Evolutionary conservation across 2,329 filamentous ascomycete species (phyloP).

Genomic region (Gliomastix tumulicola): DNA sequence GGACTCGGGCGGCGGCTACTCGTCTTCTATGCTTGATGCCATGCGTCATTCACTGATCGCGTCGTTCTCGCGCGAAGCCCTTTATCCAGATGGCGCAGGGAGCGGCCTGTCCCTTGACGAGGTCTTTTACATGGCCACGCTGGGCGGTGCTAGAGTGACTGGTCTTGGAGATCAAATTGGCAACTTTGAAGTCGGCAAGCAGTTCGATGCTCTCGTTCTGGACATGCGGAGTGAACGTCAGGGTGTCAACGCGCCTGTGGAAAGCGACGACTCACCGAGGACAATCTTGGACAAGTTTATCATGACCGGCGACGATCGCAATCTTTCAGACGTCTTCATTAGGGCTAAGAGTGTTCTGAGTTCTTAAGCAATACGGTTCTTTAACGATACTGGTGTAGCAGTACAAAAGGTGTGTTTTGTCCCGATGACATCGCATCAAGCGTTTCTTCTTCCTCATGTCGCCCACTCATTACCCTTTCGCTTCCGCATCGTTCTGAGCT

Average conservation of each 20-base stretch:
- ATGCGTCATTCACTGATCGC: slow-evolving; percentile 53
- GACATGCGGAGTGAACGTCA: slow-evolving; percentile 21
- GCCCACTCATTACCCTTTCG: too few species aligned
- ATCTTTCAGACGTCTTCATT: slow-evolving; percentile 49
- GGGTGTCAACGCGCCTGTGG: slow-evolving; percentile 44
- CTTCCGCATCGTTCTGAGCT: too few species aligned
- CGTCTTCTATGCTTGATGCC: slow-evolving; percentile 49
- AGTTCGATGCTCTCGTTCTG: slow-evolving; percentile 45
- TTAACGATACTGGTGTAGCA: too few species aligned
- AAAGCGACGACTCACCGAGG: slow-evolving; percentile 36
- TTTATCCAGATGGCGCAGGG: slow-evolving; percentile 27
- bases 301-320: slow-evolving; percentile 60
- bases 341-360: too few species aligned
- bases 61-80: slow-evolving; percentile 37
- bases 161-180: slow-evolving; percentile 46
- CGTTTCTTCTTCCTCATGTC: too few species aligned
- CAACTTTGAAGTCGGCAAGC: slow-evolving; percentile 50
- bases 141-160: slow-evolving; percentile 54
- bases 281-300: slow-evolving; percentile 56
- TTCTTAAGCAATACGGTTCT: too few species aligned
- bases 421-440: too few species aligned
- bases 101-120: slow-evolving; percentile 41
- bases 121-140: slow-evolving; percentile 52
- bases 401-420: too few species aligned
- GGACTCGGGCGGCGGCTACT: slow-evolving; percentile 57